Evolutionary conservation across 768 basidiomycete genomes (phyloP), one percentile per base, ranked within the genome.

Genomic region (Cyathus striatus): DNA sequence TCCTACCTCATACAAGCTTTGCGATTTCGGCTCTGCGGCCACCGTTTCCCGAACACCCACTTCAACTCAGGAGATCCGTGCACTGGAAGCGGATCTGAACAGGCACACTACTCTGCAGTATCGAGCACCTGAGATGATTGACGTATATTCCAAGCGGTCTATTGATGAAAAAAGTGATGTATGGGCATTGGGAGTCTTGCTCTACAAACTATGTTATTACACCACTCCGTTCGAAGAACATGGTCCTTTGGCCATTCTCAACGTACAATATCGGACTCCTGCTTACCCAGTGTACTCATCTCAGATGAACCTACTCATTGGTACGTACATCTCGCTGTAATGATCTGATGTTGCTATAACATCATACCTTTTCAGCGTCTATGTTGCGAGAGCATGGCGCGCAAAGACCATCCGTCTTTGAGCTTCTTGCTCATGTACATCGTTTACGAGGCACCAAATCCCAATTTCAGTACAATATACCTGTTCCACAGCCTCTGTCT

Each of bases 221-320:
- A 99, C 94, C 0, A 99, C 96, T 1, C 96, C 96, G 0, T 99
- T 99, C 56, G 96, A 99, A 62, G 95, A 97, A 57, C 93, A 97
- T 53, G 95, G 95, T 1, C 89, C 91, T 2, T 68, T 99, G 40
- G 96, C 96, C 2, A 98, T 98, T 49, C 72, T 98, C 49, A 97
- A 97, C 56, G 94, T 94, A 25, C 91, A 94, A 55, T 99, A 97
- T 63, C 85, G 83, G 51, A 87, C 88, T 37, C 92, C 91, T 2
- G 79, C 89, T 24, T 93, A 90, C 60, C 90, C 90, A 1, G 76
- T 85, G 1, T 96, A 94, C 60, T 94, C 92, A 2, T 63, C 72
- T 4, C 78, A 87, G 47, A 79, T 97, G 74, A 91, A 86, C 50
- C 70, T 78, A 38, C 60, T 94, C 34, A 93, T 96, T 45, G 83